Evolutionary conservation across 2,329 filamentous ascomycete genomes (phyloP).

Genomic region (Trichophyton mentagrophytes): DNA sequence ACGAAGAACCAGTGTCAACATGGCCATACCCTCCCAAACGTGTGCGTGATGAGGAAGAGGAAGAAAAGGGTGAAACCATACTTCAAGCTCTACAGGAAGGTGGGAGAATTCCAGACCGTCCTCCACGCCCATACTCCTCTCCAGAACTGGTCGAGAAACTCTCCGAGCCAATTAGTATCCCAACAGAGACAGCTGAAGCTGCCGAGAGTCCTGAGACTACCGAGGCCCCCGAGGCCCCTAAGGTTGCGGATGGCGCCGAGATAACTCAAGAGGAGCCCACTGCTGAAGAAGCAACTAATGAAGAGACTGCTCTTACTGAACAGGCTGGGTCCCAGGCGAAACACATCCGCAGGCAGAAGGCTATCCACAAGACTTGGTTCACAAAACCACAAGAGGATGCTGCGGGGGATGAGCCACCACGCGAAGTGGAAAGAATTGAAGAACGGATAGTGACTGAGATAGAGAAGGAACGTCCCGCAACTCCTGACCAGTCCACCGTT

Average conservation of each 20-base stretch:
- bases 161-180: not conserved
- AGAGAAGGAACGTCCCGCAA: slow-evolving; percentile 1
- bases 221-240: too few relatives aligned
- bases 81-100: not conserved
- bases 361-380: not conserved
- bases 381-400: not conserved
- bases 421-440: not conserved
- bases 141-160: not conserved
- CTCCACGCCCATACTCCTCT: not conserved
- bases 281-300: not conserved
- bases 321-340: not conserved
- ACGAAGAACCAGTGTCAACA: not conserved
- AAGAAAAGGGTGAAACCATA: not conserved
- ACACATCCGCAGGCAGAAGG: not conserved
- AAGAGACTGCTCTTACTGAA: not conserved
- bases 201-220: not conserved
- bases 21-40: not conserved
- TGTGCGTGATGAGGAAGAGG: not conserved
- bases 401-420: not conserved
- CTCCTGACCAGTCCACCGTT: not conserved
- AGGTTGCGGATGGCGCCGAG: too few relatives aligned
- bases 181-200: not conserved
- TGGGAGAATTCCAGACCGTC: too few relatives aligned
- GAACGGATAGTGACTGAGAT: not conserved
- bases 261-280: not conserved